Base-by-base conservation (phyloP, 306 rosid species). In the Comarum palustre region DNA sequence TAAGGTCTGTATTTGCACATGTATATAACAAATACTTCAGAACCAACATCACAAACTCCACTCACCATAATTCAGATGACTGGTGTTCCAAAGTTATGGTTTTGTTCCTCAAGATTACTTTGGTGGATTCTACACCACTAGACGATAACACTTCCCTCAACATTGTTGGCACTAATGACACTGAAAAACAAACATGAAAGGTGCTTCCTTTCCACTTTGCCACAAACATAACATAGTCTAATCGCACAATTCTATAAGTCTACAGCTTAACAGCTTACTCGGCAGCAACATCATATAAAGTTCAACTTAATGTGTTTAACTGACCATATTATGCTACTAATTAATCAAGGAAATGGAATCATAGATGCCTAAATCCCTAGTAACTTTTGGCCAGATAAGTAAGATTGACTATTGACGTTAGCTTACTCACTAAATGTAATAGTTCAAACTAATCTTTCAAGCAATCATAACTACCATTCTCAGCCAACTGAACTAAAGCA, bases 401-500 rank as follows among this genome's bases (percentile, higher is more conserved):
- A 24, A 71, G 51, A 71, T 22, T 38, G 12, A 20, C 38, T 16
- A 24, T 24, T 12, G 32, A 25, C 1, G 7, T 65, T 34, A 36
- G 11, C 45, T 47, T 25, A 17, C 62, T 32, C 15, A 38, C 52
- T 6, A 52, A 32, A 50, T 22, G 5, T 69, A 72, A 61, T 46
- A 47, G 43, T 48, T 68, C 19, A 75, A 69, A 41, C 27, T 1
- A n/a, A 45, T 42, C 68, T 68, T 45, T 11, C 31, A 31, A 42
- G 39, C 74, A 38, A 36, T 15, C 46, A 22, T 16, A 4, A 36
- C 25, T 19, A 22, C 65, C 42, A 24, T 25, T 31, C 10, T 24
- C n/a, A 29, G 52, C 51, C 42, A 54, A 55, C 22, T 68, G 41
- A 82, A 80, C 13, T 63, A 52, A 36, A 68, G 57, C 63, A 51